phyloP scores from a whole-genome alignment of 148 eudicot genomes.

The Camellia granthamiana region DNA sequence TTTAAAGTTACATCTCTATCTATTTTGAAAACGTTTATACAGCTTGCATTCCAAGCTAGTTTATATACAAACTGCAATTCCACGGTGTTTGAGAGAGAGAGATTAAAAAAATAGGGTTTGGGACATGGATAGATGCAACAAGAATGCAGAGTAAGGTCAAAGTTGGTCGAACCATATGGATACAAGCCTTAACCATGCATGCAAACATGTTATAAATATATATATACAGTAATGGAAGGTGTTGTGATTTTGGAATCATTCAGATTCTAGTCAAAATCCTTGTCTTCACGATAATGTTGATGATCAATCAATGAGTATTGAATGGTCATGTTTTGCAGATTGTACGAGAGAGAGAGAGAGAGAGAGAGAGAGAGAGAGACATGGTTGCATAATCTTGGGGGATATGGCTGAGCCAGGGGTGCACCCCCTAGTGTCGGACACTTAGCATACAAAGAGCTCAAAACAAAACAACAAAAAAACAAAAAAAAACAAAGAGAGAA shows the following conservation, averaged over 20 bases:
- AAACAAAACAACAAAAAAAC: conserved; percentile 7
- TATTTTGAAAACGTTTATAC: background rate
- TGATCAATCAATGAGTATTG: background rate
- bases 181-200: background rate
- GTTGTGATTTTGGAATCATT: background rate
- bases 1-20: no score
- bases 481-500: background rate
- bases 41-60: background rate
- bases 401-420: conserved; percentile 20
- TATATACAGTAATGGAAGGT: background rate
- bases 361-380: conserved; percentile 5
- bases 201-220: no score
- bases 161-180: conserved; percentile 11
- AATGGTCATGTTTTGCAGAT: background rate
- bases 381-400: conserved; percentile 7
- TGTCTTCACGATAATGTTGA: background rate
- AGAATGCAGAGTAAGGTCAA: background rate
- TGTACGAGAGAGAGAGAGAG: background rate
- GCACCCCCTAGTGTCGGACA: conserved; percentile 29
- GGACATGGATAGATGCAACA: no score
- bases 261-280: background rate
- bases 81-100: no score
- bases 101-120: no score
- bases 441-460: conserved; percentile 12
- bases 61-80: background rate